Percentiles rank a stretch among this genome's conserved stretches.
phyloP scores from a whole-genome alignment of 1,284 basidiomycete genomes.

The Cryptococcus sp. region DNA sequence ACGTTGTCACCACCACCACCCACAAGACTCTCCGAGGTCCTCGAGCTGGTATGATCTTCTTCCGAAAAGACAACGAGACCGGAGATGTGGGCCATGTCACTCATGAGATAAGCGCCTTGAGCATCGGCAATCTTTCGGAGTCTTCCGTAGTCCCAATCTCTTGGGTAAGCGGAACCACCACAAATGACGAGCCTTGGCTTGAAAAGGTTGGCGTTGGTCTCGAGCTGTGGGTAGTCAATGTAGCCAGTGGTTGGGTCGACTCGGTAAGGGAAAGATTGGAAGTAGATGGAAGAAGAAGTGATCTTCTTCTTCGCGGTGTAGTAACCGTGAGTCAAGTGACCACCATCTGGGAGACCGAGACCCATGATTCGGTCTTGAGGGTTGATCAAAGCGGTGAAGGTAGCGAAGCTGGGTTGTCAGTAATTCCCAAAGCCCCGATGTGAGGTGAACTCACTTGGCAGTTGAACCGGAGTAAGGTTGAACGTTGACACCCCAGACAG shows the following conservation, averaged over 20 bases:
- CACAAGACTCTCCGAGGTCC: conserved; percentile 99
- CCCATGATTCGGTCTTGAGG: conserved; percentile 99
- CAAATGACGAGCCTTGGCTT: conserved; percentile 96
- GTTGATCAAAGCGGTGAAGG: conserved; percentile 92
- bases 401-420: conserved; percentile 72
- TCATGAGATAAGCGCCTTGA: conserved; percentile 88
- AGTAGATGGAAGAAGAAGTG: conserved; percentile 99
- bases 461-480: conserved; percentile 98
- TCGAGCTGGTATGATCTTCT: conserved; percentile 98
- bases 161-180: conserved; percentile 96
- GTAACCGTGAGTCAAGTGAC: conserved; percentile 97
- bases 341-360: conserved; percentile 96
- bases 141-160: conserved; percentile 91
- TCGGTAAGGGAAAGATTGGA: conserved; percentile 96
- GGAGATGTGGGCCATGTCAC: conserved; percentile 96
- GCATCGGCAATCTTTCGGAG: conserved; percentile 78
- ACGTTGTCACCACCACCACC: conserved; percentile 94
- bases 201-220: conserved; percentile 87
- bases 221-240: conserved; percentile 83
- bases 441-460: conserved; percentile 62
- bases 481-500: conserved; percentile 95
- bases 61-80: conserved; percentile 96
- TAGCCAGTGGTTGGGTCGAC: conserved; percentile 80
- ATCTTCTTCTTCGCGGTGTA: conserved; percentile 99
- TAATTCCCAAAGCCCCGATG: neutral